Evolutionary conservation across 116 monocot species (phyloP).

Genomic region (Zostera marina): DNA sequence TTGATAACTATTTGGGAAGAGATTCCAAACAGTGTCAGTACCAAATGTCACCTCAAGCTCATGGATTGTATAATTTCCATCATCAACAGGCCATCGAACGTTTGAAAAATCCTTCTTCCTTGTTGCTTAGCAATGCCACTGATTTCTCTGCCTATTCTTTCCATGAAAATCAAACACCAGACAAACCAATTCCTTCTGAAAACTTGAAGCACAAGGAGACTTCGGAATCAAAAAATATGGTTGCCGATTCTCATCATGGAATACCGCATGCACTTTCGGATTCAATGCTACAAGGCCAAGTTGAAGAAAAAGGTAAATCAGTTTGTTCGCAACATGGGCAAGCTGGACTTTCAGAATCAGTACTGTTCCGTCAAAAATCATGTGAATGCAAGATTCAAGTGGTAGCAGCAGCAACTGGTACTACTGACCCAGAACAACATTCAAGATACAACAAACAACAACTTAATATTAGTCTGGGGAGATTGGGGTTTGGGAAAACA

Average conservation of each 20-base stretch:
- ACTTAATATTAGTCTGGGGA: conserved; percentile 4
- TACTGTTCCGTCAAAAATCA: conserved; percentile 7
- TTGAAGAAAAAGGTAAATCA: conserved; percentile 9
- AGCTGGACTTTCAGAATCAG: conserved; percentile 13
- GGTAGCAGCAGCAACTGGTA: conserved; percentile 9
- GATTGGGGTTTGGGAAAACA: conserved; percentile 4
- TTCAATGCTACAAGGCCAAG: conserved; percentile 30
- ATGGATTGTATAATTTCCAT: conserved; percentile 10
- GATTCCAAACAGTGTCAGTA: conserved; percentile 11
- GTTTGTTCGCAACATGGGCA: conserved; percentile 7
- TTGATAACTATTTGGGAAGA: conserved; percentile 17
- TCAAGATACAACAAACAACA: conserved; percentile 3
- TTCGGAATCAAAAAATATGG: conserved; percentile 20
- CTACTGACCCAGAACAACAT: conserved; percentile 8
- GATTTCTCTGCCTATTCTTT: conserved; percentile 20
- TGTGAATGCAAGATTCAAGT: conserved; percentile 16
- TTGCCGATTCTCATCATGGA: conserved; percentile 17
- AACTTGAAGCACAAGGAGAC: conserved; percentile 17
- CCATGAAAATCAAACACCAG: conserved; percentile 21
- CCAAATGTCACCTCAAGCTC: conserved; percentile 6
- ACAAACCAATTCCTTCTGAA: conserved; percentile 39
- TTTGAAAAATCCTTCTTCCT: conserved; percentile 6
- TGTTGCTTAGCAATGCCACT: conserved; percentile 19
- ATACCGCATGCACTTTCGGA: conserved; percentile 67
- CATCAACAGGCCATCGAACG: conserved; percentile 15